Evolutionary conservation across 768 basidiomycete genomes (phyloP).

Genomic region (Mycena chlorophos): DNA sequence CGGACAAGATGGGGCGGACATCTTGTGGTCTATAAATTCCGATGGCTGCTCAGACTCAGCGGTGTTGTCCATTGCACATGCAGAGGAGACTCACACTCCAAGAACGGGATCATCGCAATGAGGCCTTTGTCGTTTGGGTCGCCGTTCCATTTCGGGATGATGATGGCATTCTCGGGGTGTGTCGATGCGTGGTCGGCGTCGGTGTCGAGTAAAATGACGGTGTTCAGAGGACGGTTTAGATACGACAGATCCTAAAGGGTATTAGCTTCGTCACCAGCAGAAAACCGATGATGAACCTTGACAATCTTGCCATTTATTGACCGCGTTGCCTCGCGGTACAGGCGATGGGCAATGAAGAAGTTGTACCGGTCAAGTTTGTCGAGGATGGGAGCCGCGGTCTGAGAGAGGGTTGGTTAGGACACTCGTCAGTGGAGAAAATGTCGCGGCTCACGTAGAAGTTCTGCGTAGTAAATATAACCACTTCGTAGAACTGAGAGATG

Average conservation of each 20-base stretch:
- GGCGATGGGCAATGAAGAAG: slow-evolving; percentile 83
- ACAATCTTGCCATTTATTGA: slow-evolving; percentile 80
- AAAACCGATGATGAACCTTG: slow-evolving; percentile 55
- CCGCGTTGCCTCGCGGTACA: slow-evolving; percentile 92
- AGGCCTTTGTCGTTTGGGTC: slow-evolving; percentile 69
- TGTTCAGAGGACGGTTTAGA: slow-evolving; percentile 89
- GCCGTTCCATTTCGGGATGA: slow-evolving; percentile 86
- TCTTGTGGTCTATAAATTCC: slow-evolving; percentile 88
- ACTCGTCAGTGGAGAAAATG: slow-evolving; percentile 1
- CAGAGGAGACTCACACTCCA: slow-evolving; percentile 69
- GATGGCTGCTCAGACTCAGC: slow-evolving; percentile 57
- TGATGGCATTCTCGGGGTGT: slow-evolving; percentile 87
- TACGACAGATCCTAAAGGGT: slow-evolving; percentile 80
- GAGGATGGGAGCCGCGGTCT: slow-evolving; percentile 87
- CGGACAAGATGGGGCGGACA: slow-evolving; percentile 82
- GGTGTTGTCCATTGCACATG: background rate
- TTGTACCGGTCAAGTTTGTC: slow-evolving; percentile 95
- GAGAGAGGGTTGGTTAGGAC: slow-evolving; percentile 6
- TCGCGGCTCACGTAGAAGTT: slow-evolving; percentile 74
- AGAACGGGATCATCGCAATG: slow-evolving; percentile 92
- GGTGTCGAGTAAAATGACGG: slow-evolving; percentile 87
- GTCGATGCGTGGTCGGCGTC: slow-evolving; percentile 71
- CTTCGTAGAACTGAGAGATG: slow-evolving; percentile 96
- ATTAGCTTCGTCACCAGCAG: background rate
- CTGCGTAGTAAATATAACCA: slow-evolving; percentile 93